phyloP scores from a whole-genome alignment of 345 rosid genomes.

The Fremontodendron californicum region DNA sequence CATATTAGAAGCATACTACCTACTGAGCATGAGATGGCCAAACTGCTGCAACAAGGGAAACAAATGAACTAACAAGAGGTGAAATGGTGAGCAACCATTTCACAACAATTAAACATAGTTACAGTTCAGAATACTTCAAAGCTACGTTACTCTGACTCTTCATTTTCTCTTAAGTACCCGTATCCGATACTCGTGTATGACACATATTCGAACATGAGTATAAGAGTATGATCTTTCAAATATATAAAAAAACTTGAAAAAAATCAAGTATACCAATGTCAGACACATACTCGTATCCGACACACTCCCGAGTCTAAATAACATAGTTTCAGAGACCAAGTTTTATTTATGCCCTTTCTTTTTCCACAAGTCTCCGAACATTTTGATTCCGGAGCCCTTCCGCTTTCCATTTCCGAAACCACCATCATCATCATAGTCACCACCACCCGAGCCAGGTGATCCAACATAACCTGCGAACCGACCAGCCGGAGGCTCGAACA shows the following conservation, averaged over 20 bases:
- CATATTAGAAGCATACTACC: not conserved
- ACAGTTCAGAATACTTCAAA: no score
- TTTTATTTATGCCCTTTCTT: conserved; percentile 64
- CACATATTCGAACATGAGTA: no score
- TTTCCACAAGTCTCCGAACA: conserved; percentile 90
- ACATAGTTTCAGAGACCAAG: conserved; percentile 2
- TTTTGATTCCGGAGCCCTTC: conserved; percentile 69
- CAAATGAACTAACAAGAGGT: conserved; percentile 10
- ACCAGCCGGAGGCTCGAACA: conserved; percentile 41
- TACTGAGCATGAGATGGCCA: not conserved
- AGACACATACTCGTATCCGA: no score
- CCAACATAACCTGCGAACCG: conserved; percentile 50
- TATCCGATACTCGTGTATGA: no score
- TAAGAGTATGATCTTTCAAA: no score
- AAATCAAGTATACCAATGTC: no score
- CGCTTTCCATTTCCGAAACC: conserved; percentile 64
- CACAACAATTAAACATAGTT: not conserved
- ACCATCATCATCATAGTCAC: conserved; percentile 53
- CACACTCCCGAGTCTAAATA: no score
- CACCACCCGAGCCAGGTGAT: conserved; percentile 54
- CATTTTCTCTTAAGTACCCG: no score
- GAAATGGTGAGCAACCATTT: conserved; percentile 39
- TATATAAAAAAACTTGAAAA: no score
- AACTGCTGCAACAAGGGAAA: not conserved
- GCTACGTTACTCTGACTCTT: no score